Percentiles rank a stretch among this genome's conserved stretches.
Conservation (phyloP, 1,284 basidiomycete species). For the Termitomyces sp. region DNA sequence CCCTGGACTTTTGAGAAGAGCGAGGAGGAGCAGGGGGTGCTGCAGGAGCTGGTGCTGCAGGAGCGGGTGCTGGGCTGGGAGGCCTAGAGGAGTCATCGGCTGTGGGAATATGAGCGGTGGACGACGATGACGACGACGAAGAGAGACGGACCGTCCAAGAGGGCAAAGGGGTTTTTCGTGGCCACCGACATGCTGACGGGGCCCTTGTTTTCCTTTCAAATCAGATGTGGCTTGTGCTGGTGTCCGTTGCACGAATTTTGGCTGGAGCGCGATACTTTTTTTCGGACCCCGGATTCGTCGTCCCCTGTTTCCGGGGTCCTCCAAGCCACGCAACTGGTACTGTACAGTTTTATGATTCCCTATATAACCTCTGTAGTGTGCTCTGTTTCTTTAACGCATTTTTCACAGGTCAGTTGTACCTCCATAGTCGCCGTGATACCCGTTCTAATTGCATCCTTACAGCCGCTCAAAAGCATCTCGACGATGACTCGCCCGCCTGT, state of each 20-base stretch:
- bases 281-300: conserved; percentile 22
- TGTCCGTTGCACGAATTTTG: conserved; percentile 16
- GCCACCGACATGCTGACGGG: conserved; percentile 83
- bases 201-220: conserved; percentile 46
- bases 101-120: conserved; percentile 22
- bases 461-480: conserved; percentile 84
- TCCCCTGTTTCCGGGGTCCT: conserved; percentile 34
- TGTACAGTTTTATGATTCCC: conserved; percentile 45
- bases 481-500: conserved; percentile 69
- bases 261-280: conserved; percentile 19
- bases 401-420: conserved; percentile 50
- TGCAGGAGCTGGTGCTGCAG: conserved; percentile 38
- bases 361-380: conserved; percentile 21
- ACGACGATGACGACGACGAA: conserved; percentile 12
- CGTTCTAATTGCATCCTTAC: conserved; percentile 4
- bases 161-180: conserved; percentile 75
- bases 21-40: conserved; percentile 32
- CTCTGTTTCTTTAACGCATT: conserved; percentile 40
- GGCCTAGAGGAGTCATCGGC: conserved; percentile 48
- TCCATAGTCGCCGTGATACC: no score
- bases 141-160: conserved; percentile 61
- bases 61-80: conserved; percentile 41
- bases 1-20: conserved; percentile 42
- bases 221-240: conserved; percentile 32
- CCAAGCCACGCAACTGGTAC: conserved; percentile 38